Evolutionary conservation across 2,329 filamentous ascomycete species (phyloP).

Genomic region (Mollisiaceae sp.): DNA sequence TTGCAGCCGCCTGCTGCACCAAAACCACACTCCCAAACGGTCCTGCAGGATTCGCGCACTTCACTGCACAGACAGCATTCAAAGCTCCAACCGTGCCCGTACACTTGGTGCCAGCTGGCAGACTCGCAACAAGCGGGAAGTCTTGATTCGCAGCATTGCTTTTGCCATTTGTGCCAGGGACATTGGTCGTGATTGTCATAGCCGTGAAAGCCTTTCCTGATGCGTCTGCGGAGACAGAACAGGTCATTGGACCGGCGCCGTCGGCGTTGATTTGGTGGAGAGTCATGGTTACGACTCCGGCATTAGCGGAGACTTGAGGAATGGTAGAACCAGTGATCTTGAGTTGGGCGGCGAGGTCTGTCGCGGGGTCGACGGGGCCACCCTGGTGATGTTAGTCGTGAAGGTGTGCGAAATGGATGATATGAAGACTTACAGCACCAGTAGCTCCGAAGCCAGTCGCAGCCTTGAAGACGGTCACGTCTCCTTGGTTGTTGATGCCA

Average conservation of each 20-base stretch:
- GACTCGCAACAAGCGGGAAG: constrained; percentile 10
- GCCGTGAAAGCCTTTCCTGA: constrained; percentile 7
- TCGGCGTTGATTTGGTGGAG: constrained; percentile 20
- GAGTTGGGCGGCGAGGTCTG: constrained; percentile 2
- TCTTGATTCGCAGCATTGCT: constrained; percentile 14
- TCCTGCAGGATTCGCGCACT: constrained; percentile 14
- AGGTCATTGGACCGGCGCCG: constrained; percentile 15
- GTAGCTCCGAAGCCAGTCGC: not conserved
- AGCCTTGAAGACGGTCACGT: constrained; percentile 11
- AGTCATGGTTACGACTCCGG: constrained; percentile 20
- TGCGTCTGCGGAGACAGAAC: constrained; percentile 9
- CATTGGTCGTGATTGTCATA: constrained; percentile 15
- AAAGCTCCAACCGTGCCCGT: constrained; percentile 12
- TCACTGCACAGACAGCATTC: constrained; percentile 13
- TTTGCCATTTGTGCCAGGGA: constrained; percentile 15
- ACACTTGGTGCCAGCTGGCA: constrained; percentile 9
- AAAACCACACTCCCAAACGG: constrained; percentile 16
- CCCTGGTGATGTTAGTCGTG: not conserved
- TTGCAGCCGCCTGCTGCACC: constrained; percentile 10
- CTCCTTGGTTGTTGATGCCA: constrained; percentile 11
- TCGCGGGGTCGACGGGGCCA: constrained; percentile 2
- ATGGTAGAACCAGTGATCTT: constrained; percentile 11
- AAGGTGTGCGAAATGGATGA: not conserved
- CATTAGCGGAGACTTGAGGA: constrained; percentile 11
- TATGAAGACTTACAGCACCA: constrained; percentile 2